phyloP scores from a whole-genome alignment of 2,329 filamentous ascomycete genomes.

The Colletotrichum destructivum region DNA sequence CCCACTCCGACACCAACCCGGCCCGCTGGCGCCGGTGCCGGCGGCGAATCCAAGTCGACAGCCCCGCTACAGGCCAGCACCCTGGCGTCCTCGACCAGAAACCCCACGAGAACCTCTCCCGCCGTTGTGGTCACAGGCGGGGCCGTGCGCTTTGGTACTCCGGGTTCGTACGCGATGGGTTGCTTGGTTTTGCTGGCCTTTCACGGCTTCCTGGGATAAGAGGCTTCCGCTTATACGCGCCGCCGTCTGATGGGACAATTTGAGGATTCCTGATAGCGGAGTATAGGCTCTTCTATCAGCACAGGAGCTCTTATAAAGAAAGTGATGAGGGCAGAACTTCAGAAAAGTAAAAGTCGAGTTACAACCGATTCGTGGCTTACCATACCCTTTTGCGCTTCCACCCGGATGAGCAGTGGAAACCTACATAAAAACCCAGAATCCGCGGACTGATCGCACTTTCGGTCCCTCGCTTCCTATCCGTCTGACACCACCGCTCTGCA shows the following conservation, averaged over 20 bases:
- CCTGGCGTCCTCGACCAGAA: background rate
- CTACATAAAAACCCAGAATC: background rate
- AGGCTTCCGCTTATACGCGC: background rate
- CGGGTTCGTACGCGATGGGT: background rate
- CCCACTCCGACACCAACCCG: background rate
- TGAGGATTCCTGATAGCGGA: background rate
- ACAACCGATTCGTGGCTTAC: background rate
- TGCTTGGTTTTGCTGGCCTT: background rate
- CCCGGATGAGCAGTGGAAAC: background rate
- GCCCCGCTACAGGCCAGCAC: slow-evolving; percentile 2
- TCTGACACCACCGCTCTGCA: too few species aligned
- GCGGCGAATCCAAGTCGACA: slow-evolving; percentile 9
- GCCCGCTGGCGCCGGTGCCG: background rate
- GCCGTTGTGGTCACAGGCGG: background rate
- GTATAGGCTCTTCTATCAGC: background rate
- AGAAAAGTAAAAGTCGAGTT: too few species aligned
- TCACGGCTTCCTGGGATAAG: background rate
- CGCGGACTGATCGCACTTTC: too few species aligned
- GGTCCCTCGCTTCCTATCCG: background rate
- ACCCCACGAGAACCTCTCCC: slow-evolving; percentile 6
- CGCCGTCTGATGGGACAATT: too few species aligned
- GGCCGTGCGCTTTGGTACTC: background rate
- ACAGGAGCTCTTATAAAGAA: background rate
- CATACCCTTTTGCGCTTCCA: background rate
- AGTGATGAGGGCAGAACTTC: too few species aligned